Evolutionary conservation across 345 rosid genomes (phyloP), one percentile per base, ranked within the genome.

Genomic region (Eutrema heterophyllum): DNA sequence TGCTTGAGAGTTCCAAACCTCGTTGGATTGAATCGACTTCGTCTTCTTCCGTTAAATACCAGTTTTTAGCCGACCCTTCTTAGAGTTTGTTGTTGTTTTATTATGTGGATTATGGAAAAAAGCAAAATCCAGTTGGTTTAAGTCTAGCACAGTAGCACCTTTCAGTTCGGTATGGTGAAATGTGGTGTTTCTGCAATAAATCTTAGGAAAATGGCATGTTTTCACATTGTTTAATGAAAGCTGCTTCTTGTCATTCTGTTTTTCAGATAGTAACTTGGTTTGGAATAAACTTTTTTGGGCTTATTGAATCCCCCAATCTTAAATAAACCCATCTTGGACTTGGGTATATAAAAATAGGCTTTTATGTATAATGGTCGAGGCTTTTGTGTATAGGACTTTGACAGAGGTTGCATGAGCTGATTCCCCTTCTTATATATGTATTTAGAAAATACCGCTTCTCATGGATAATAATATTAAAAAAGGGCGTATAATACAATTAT

Each of bases 1-100:
- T 21, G 24, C 24, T 21, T 21, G 24, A 21, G 24, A 21, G 24
- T 21, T 21, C 24, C 24, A 21, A 21, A 21, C 2, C 24, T 21
- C 24, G 24, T 21, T 21, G 24, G 24, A 21, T 21, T 21, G 24
- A 21, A 21, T 21, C 24, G n/a, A n/a, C n/a, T n/a, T n/a, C n/a
- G n/a, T n/a, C n/a, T n/a, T n/a, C n/a, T n/a, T n/a, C n/a, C n/a
- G n/a, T n/a, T n/a, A n/a, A n/a, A 21, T 21, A 21, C 12, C 40
- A 29, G 0, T 50, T 9, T 43, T 27, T 64, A 45, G 41, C 33
- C 4, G 29, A 66, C 43, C 60, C 51, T 66, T 57, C 44, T 6
- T 38, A 45, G 30, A 46, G 44, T 49, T 24, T 57, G 44, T 57
- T 57, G 44, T 57, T 66, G 71, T 46, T 45, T 73, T 51, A 38